phyloP scores from a whole-genome alignment of 306 rosid species.

The Dalbergia cochinchinensis region DNA sequence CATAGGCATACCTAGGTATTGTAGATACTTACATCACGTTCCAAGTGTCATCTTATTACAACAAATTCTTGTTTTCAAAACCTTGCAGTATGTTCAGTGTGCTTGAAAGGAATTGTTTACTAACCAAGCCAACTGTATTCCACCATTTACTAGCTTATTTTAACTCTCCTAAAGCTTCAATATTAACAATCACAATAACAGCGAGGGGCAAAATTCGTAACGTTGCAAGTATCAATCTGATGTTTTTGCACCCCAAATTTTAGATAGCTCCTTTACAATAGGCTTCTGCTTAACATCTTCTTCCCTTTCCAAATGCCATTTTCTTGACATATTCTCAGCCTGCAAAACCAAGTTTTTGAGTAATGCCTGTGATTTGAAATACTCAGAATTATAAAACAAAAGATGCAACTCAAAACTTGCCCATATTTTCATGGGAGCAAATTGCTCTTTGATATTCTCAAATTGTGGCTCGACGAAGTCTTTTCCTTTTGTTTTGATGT shows the following conservation, averaged over 20 bases:
- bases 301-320: conserved; percentile 74
- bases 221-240: conserved; percentile 47
- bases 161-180: conserved; percentile 25
- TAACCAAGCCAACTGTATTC: conserved; percentile 10
- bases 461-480: conserved; percentile 68
- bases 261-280: conserved; percentile 69
- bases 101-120: neutral
- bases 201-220: neutral
- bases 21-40: neutral
- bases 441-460: conserved; percentile 61
- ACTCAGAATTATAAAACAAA: neutral
- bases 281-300: conserved; percentile 74
- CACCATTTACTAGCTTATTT: neutral
- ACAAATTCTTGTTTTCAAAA: neutral
- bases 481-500: conserved; percentile 69
- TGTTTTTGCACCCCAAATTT: conserved; percentile 62
- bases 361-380: conserved; percentile 40
- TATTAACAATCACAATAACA: conserved; percentile 16
- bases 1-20: neutral
- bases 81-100: neutral
- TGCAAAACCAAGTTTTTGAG: conserved; percentile 50
- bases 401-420: conserved; percentile 49
- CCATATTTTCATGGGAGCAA: conserved; percentile 77
- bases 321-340: conserved; percentile 75
- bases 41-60: conserved; percentile 1